These are phyloP conservation scores for Eucalyptus camaldulensis DNA, from an alignment of 345 rosid genomes.

Conservation along the genomic window DNA sequence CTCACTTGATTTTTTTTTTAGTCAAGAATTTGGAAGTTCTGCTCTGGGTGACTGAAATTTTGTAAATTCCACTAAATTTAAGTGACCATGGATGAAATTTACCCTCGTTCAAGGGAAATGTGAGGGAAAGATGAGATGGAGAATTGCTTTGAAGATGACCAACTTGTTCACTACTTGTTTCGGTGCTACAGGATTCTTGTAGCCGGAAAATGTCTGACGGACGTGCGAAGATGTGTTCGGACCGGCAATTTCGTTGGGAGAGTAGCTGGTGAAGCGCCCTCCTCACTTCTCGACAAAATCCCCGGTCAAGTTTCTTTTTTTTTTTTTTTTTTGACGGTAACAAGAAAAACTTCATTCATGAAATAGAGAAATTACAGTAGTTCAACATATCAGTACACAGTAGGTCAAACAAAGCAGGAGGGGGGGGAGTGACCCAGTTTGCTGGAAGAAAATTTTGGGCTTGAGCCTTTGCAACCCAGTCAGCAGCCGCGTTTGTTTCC, in stretches of 20 bases:
- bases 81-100: background rate
- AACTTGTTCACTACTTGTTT: background rate
- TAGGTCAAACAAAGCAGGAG: no score
- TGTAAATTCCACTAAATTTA: background rate
- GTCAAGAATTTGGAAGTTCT: background rate
- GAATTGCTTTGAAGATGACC: background rate
- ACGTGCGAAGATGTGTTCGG: background rate
- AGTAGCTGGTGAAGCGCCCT: background rate
- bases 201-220: background rate
- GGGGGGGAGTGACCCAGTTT: no score
- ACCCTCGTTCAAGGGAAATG: background rate
- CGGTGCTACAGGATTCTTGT: background rate
- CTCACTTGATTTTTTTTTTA: background rate
- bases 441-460: no score
- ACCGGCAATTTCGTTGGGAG: background rate
- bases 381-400: no score
- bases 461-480: no score
- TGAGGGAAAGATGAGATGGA: background rate
- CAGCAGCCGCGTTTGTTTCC: no score
- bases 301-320: accelerated
- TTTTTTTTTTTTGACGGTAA: no score
- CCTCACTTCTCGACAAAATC: background rate
- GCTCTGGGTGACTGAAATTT: background rate
- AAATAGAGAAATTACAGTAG: no score
- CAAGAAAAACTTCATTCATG: no score